A percentile compares a stretch with the other conserved stretches of the same genome.
Evolutionary conservation across 83 land plant species (phyloP).

Genomic region (Picea mariana): DNA sequence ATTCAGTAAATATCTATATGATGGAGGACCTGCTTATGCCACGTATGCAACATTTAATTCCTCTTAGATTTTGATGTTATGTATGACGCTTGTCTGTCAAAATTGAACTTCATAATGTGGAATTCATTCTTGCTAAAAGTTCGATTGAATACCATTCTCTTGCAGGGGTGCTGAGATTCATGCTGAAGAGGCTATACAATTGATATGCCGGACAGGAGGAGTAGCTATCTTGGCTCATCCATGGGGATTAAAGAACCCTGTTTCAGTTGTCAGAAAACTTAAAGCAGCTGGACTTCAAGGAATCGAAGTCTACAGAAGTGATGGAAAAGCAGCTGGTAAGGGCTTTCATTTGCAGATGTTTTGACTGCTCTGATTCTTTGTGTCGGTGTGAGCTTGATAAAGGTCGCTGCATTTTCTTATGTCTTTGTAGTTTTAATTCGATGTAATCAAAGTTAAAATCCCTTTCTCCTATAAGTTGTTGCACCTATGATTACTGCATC

Average conservation of each 20-base stretch:
- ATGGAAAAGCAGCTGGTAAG: slow-evolving; percentile 77
- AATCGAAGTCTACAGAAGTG: slow-evolving; percentile 82
- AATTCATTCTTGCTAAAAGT: neutral
- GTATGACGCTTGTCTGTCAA: neutral
- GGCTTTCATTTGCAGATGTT: neutral
- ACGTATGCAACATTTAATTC: slow-evolving; percentile 38
- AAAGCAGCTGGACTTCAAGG: slow-evolving; percentile 94
- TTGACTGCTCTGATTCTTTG: neutral
- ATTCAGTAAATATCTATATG: slow-evolving; percentile 78
- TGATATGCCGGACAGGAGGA: slow-evolving; percentile 82
- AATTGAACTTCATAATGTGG: neutral
- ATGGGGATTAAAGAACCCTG: slow-evolving; percentile 90
- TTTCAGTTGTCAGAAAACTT: slow-evolving; percentile 52
- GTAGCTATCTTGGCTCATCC: slow-evolving; percentile 93
- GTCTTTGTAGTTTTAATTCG: neutral
- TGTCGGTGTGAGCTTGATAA: neutral
- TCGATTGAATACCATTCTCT: slow-evolving; percentile 7
- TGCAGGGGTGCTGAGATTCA: slow-evolving; percentile 87
- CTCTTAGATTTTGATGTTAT: neutral
- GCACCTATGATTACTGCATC: no score
- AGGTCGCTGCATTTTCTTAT: neutral
- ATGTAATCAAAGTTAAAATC: neutral
- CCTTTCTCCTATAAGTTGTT: no score
- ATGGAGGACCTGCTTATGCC: slow-evolving; percentile 96
- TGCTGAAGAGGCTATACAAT: slow-evolving; percentile 69